phyloP scores from a whole-genome alignment of 2,329 filamentous ascomycete species.

The Exophiala lecanii-corni region DNA sequence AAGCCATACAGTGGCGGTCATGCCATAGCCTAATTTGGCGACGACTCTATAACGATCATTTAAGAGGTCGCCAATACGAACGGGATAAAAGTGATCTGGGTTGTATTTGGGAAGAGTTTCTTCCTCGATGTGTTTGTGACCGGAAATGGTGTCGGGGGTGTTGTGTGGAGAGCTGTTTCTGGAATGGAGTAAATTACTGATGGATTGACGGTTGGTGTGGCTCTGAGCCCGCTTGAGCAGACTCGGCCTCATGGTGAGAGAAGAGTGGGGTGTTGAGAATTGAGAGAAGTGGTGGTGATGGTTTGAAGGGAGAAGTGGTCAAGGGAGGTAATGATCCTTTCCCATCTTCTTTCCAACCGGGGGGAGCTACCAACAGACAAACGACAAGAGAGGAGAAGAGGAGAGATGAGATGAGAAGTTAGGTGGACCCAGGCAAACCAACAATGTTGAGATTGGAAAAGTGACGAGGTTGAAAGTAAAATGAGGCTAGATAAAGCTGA shows the following conservation, averaged over 20 bases:
- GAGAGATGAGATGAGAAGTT: neutral
- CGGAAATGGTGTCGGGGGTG: conserved; percentile 21
- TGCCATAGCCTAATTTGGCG: conserved; percentile 41
- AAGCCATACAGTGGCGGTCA: conserved; percentile 43
- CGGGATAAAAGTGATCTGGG: conserved; percentile 36
- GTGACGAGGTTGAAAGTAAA: conserved; percentile 1
- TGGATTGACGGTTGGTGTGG: conserved; percentile 18
- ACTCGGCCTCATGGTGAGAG: conserved; percentile 19
- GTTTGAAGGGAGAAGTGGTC: conserved; percentile 5
- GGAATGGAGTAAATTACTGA: conserved; percentile 17
- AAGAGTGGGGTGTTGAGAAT: too few species aligned
- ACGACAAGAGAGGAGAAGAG: neutral
- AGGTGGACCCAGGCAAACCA: neutral
- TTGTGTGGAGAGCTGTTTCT: conserved; percentile 21
- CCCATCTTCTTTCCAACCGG: conserved; percentile 3
- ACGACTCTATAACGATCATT: conserved; percentile 35
- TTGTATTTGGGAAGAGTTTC: conserved; percentile 36
- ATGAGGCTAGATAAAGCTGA: neutral
- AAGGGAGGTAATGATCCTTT: neutral
- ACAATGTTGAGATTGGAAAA: neutral
- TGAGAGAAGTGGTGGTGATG: too few species aligned
- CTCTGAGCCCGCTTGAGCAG: conserved; percentile 21
- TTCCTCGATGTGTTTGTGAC: conserved; percentile 35
- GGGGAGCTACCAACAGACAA: too few species aligned
- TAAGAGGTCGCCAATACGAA: conserved; percentile 37